Evolutionary conservation across 176 grass and related monocot species (phyloP), one percentile per base, ranked within the genome.

Genomic region (Calamus simplicifolius): DNA sequence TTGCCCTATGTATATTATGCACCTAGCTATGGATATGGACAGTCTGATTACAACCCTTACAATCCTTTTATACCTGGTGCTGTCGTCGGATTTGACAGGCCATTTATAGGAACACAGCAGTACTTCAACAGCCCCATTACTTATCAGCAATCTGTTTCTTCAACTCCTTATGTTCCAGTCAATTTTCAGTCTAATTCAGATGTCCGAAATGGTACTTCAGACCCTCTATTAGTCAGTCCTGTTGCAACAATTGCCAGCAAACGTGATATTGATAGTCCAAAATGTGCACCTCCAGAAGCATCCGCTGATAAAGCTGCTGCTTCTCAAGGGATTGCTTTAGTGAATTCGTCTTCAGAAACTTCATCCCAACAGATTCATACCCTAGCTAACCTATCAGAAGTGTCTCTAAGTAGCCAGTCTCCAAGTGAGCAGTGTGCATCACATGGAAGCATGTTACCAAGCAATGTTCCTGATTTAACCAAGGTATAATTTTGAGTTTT

Each of bases 21-120:
- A 29, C 56, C 81, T 48, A 83, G 88, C 18, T 83, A 81, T 78
- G 84, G 73, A 75, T 81, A 81, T 27, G 17, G 75, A 48, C 84
- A 88, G 61, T 31, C 81, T 52, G 62, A 80, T 26, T 98, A 81
- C 66, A 89, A 69, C 21, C 59, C 75, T 19, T 98, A 92, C 76
- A 62, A 75, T 64, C 54, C 80, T 25, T 75, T 75, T 66, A 63
- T 79, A 54, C 75, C 81, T 51, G 68, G 81, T 70, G 52, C 77
- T 38, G 69, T 81, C 52, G 70, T 80, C 18, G 50, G 77, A 4
- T 14, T 68, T 5, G 79, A 98, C 18, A 77, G 76, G 57, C 64
- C 79, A 52, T 71, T 73, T 61, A 14, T 75, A 66, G 81, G 81
- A 74, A 31, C 54, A 56, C 87, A 82, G 27, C 73, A 69, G 49